phyloP scores from a whole-genome alignment of 2,329 filamentous ascomycete species.

The Penicillium concentricum region DNA sequence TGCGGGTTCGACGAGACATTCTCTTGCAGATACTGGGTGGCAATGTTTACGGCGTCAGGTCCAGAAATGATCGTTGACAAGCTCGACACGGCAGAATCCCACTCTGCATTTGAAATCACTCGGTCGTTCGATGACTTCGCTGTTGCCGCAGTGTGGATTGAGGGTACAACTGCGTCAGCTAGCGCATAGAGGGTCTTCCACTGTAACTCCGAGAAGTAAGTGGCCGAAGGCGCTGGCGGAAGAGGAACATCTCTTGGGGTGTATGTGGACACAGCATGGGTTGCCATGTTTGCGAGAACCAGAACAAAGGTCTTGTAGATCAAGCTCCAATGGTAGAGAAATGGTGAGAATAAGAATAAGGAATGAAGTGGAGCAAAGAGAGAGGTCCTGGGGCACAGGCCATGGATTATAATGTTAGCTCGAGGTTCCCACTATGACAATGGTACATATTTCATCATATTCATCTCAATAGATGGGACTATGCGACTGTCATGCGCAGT shows the following conservation, averaged over 20 bases:
- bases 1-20: slow-evolving; percentile 47
- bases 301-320: background rate
- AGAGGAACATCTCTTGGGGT: slow-evolving; percentile 45
- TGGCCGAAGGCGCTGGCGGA: slow-evolving; percentile 47
- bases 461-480: background rate
- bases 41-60: slow-evolving; percentile 36
- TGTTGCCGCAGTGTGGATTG: slow-evolving; percentile 45
- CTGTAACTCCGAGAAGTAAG: slow-evolving; percentile 55
- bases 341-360: background rate
- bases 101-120: slow-evolving; percentile 41
- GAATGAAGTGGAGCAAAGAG: background rate
- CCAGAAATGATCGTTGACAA: slow-evolving; percentile 30
- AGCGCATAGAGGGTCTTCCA: slow-evolving; percentile 60
- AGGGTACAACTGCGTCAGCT: slow-evolving; percentile 57
- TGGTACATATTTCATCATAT: background rate
- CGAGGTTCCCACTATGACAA: background rate
- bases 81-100: slow-evolving; percentile 37
- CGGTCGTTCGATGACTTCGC: slow-evolving; percentile 38
- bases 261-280: background rate
- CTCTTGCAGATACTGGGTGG: slow-evolving; percentile 50
- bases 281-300: background rate
- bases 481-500: background rate
- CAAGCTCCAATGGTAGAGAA: background rate
- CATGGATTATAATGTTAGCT: background rate
- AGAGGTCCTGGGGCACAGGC: background rate